phyloP scores from a whole-genome alignment of 768 basidiomycete genomes.

The Pholiota molesta region DNA sequence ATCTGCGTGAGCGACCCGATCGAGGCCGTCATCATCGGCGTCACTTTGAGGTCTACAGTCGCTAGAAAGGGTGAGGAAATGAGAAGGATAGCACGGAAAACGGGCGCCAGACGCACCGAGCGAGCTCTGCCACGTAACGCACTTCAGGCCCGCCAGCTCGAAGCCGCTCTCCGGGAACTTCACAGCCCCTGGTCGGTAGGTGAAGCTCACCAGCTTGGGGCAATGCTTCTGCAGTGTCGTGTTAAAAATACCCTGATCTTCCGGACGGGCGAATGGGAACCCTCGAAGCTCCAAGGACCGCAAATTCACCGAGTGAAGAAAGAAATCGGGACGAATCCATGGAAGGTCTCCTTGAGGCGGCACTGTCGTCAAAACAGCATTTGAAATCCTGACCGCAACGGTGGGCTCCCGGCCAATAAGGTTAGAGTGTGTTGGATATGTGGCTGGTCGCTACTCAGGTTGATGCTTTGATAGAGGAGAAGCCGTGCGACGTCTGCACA shows the following conservation, averaged over 20 bases:
- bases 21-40: slow-evolving; percentile 12
- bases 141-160: slow-evolving; percentile 9
- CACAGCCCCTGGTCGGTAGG: slow-evolving; percentile 8
- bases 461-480: slow-evolving; percentile 15
- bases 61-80: background rate
- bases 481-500: slow-evolving; percentile 10
- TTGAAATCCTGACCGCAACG: slow-evolving; percentile 11
- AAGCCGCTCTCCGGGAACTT: slow-evolving; percentile 7
- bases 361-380: slow-evolving; percentile 11
- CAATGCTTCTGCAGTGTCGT: slow-evolving; percentile 8
- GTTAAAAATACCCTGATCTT: slow-evolving; percentile 3
- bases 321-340: slow-evolving; percentile 17
- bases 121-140: slow-evolving; percentile 16
- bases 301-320: slow-evolving; percentile 12
- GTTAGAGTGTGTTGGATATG: slow-evolving; percentile 10
- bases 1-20: slow-evolving; percentile 16
- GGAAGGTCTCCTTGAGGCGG: background rate
- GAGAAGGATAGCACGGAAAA: background rate
- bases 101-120: slow-evolving; percentile 10
- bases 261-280: slow-evolving; percentile 10
- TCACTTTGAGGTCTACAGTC: slow-evolving; percentile 14
- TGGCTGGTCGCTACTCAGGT: slow-evolving; percentile 14
- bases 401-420: slow-evolving; percentile 6
- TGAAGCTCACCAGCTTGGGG: slow-evolving; percentile 10
- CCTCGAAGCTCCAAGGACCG: slow-evolving; percentile 15